Base-by-base conservation (phyloP, 371 early-diverging fungal species). In the Mucor lusitanicus region DNA sequence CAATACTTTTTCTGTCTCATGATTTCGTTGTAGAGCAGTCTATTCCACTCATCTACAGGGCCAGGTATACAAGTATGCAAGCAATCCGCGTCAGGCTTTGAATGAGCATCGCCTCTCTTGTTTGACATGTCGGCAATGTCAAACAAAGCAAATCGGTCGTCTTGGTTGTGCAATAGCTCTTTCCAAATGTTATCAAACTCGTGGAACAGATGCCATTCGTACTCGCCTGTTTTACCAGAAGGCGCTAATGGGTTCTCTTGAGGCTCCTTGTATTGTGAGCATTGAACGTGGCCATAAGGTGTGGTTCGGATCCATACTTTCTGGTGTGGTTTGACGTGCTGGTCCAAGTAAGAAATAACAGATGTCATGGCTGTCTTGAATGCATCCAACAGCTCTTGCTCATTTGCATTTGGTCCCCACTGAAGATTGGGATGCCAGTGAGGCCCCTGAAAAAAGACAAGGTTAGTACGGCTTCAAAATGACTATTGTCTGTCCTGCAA, bases 31-130 rank as follows among this genome's bases (percentile, higher is more conserved):
- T 71, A 74, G 3, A 82, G 58, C 3, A 82, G 69, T 53, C 71
- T 69, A 62, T 80, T 82, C 83, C 83, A 82, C 25, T 80, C 75
- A 67, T 82, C 83, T 6, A 82, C 80, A 32, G 82, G 82, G 59
- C 78, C 82, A 19, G 82, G 82, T 30, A 82, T 54, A 58, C 82
- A 82, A 2, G 78, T 82, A 56, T 82, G 82, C 28, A 82, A 63
- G 58, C 82, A 82, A 59, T 82, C 82, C 23, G 65, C 69, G 54
- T 78, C 78, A 19, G 83, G 83, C 25, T 72, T 65, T n/a, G 83
- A 78, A 63, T 82, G 83, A 3, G 78, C 79, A 64, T 83, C 83
- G 17, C 79, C 83, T 42, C 83, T 72, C 28, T 70, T 69, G 33
- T 83, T 81, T 23, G 79, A 56, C 59, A 77, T 21, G 0, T 50